Base-by-base conservation (phyloP, 768 basidiomycete species). In the Termitomyces sp. region DNA sequence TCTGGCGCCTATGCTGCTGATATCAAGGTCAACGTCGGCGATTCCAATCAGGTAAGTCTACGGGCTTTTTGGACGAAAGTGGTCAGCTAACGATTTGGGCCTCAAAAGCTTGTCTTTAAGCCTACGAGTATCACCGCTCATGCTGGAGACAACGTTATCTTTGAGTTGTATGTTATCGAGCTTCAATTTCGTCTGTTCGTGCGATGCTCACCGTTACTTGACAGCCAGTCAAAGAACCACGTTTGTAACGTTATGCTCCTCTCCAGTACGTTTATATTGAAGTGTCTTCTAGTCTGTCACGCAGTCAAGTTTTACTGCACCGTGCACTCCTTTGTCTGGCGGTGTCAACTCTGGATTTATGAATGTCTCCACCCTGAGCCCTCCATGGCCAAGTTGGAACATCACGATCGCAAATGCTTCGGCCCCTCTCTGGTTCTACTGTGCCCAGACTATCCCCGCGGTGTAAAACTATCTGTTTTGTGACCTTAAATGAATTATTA, bases 341-440 rank as follows among this genome's bases (percentile, higher is more conserved):
- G 80, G 79, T 40, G 65, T 77, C 45, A 72, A 80, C 68, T 84
- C 83, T 15, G 81, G 80, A 37, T 85, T 79, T 74, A 68, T 71
- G 62, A 59, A 68, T 24, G 70, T 76, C 32, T 55, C 68, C 14
- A 60, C 66, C 32, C 65, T 64, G 17, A 15, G 9, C n/a, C 1
- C n/a, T 45, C 32, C 43, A 2, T 21, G n/a, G n/a, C n/a, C n/a
- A n/a, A n/a, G n/a, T n/a, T 55, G 54, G 54, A 48, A 8, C 21
- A 48, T 82, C 70, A 77, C 73, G 42, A 62, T 84, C 51, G 66
- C 70, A 50, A 70, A 80, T 62, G 66, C 70, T 17, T 67, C 72
- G n/a, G 60, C 70, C 2, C 80, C 84, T 11, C 66, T 83, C 24
- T 86, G 83, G 83, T 83, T 85, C 75, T 82, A 74, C 75, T 85